A percentile compares a stretch with the other conserved stretches of the same genome.
Evolutionary conservation across 179 eudicot genomes (phyloP).

Genomic region (Patellifolia procumbens): DNA sequence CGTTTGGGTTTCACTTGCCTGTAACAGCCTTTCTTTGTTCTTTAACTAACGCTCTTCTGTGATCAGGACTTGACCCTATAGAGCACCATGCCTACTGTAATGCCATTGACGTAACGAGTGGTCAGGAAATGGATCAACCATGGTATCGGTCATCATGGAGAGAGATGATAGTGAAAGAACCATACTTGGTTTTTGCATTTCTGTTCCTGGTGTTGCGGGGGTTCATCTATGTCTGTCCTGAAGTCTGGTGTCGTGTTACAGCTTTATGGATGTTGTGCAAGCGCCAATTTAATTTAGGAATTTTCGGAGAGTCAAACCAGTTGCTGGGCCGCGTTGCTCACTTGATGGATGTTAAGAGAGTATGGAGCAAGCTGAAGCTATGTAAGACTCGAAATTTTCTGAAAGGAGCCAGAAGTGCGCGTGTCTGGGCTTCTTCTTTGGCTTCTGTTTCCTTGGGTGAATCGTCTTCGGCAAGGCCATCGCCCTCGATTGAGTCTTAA

Average conservation of each 20-base stretch:
- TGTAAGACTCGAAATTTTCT: slow-evolving; percentile 46
- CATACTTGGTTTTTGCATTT: slow-evolving; percentile 36
- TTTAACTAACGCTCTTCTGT: slow-evolving; percentile 2
- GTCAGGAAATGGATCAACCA: slow-evolving; percentile 12
- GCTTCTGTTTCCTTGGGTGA: slow-evolving; percentile 55
- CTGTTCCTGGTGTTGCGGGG: slow-evolving; percentile 39
- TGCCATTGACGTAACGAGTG: slow-evolving; percentile 11
- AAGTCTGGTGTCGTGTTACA: slow-evolving; percentile 24
- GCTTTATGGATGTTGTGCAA: slow-evolving; percentile 38
- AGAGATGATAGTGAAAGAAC: slow-evolving; percentile 41
- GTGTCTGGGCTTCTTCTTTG: slow-evolving; percentile 55
- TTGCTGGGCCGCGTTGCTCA: slow-evolving; percentile 40
- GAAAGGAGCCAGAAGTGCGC: slow-evolving; percentile 42
- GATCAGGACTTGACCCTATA: slow-evolving; percentile 40
- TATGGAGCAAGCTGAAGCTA: slow-evolving; percentile 41
- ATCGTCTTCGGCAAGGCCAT: slow-evolving; percentile 40
- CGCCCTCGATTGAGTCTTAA: slow-evolving; percentile 19
- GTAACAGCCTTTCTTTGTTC: not conserved
- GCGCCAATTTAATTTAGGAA: slow-evolving; percentile 36
- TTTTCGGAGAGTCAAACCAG: slow-evolving; percentile 44
- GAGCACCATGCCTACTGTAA: slow-evolving; percentile 24
- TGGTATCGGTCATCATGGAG: slow-evolving; percentile 36
- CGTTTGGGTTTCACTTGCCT: not conserved
- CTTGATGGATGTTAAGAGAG: slow-evolving; percentile 37
- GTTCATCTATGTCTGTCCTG: slow-evolving; percentile 37